Evolutionary conservation across 352 stramenopile genomes (phyloP), one percentile per base, ranked within the genome.

Genomic region (Globisporangium spiculum): DNA sequence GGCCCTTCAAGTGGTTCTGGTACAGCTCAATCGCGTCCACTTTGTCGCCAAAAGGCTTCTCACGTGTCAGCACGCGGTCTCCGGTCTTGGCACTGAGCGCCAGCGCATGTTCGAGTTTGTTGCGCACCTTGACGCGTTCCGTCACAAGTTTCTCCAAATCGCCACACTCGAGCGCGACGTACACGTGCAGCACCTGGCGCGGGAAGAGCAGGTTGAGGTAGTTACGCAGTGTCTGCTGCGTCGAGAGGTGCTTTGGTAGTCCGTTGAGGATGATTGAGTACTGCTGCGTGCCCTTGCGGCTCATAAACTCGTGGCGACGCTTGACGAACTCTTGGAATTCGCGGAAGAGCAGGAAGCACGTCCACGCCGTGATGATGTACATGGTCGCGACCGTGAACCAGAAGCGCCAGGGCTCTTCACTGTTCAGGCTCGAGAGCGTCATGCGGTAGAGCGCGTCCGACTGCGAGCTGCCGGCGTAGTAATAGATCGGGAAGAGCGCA

Each of bases 401-500:
- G 65, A 90, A 91, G 41, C 85, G 73, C 81, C 83, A 91, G 52
- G 74, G 76, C 53, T 79, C 69, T 30, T 77, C 62, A 61, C 87
- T 75, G 12, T 68, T 75, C 34, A 93, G 63, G 48, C 91, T 80
- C 1, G 81, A 91, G n/a, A 93, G 68, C 46, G 85, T 90, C 80
- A 91, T 89, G 30, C 71, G 73, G 68, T 85, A 93, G 20, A 93
- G 61, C 5, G 79, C 57, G 63, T 86, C 76, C 50, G 44, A 60
- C 18, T 73, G 65, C 63, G 82, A 68, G 0, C 59, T 48, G 58
- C 83, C 67, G 2, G 68, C 83, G 55, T 88, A 86, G 67, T 83
- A 92, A 67, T 95, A 95, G n/a, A 93, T 79, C 27, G 87, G 87
- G 69, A 95, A 95, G 41, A 87, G 80, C 46, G 71, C 81, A 5